Evolutionary conservation across 305 asterid genomes (phyloP), one percentile per base, ranked within the genome.

Genomic region (Fraxinus platypoda): DNA sequence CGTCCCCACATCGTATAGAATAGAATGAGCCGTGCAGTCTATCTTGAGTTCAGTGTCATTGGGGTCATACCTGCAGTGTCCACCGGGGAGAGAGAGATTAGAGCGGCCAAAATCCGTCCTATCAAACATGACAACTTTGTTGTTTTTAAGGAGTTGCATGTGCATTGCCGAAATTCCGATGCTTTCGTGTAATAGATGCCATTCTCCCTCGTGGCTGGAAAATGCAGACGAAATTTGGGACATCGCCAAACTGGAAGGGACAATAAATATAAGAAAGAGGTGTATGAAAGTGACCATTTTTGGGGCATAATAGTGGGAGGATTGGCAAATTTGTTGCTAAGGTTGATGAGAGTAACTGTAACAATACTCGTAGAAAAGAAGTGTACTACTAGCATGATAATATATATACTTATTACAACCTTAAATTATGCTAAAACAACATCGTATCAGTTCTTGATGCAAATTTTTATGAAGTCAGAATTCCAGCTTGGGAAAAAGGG

Each of bases 111-210:
- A 89, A 68, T 91, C 95, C 0, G 97, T 93, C 31, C 95, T 78
- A 78, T 93, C 97, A 74, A 88, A 93, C 9, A 92, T 89, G 30
- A 90, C 91, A 28, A 93, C 90, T 34, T 86, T 88, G 91, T 93
- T 87, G 83, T 88, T 87, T 38, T 74, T 84, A 12, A 93, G 64
- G 71, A 93, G 94, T 78, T 93, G 96, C 95, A 93, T 91, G 37
- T 93, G 95, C 95, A 92, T 90, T 2, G 95, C 93, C 0, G 93
- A 89, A 66, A 92, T 86, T 84, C 95, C 94, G n/a, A 93, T 85
- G 86, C 89, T 89, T 43, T 81, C 84, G 2, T 89, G 94, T 37
- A 92, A 78, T 64, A 92, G 83, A 9, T 5, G 83, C 94, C 97
- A 92, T 84, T 88, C 84, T 57, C 93, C 98, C n/a, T 28, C 41